These are phyloP conservation scores for Suillus occidentalis DNA, from an alignment of 768 basidiomycete genomes.

Conservation along the genomic window DNA sequence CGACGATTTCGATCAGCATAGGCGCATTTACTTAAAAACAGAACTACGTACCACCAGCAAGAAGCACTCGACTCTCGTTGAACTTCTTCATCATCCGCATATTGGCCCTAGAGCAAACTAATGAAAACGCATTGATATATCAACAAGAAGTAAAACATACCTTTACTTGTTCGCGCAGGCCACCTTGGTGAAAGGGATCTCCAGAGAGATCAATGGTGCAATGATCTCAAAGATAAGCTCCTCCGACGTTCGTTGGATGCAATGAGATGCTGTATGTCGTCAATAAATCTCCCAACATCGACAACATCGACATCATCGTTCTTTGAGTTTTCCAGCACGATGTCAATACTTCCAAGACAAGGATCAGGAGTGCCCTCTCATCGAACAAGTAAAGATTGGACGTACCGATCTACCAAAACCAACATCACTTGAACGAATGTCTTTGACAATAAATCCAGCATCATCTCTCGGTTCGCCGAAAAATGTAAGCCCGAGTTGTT, in stretches of 20 bases:
- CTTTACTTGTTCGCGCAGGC: slow-evolving; percentile 27
- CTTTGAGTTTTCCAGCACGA: slow-evolving; percentile 42
- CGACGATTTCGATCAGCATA: not conserved
- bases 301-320: not conserved
- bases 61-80: not conserved
- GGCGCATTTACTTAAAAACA: not conserved
- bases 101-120: too few species aligned
- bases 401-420: slow-evolving; percentile 40
- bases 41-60: slow-evolving; percentile 3
- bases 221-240: slow-evolving; percentile 32
- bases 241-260: slow-evolving; percentile 16
- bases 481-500: slow-evolving; percentile 14
- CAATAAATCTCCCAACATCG: not conserved
- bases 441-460: slow-evolving; percentile 24
- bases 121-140: too few species aligned
- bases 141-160: too few species aligned
- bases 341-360: slow-evolving; percentile 16
- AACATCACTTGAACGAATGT: slow-evolving; percentile 36
- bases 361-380: not conserved
- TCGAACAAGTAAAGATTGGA: not conserved
- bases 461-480: slow-evolving; percentile 32
- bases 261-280: slow-evolving; percentile 8
- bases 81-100: too few species aligned
- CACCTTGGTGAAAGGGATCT: slow-evolving; percentile 27
- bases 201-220: slow-evolving; percentile 13